These are phyloP conservation scores for Dioscorea zingiberensis DNA, from an alignment of 106 monocot species.

Conservation along the genomic window DNA sequence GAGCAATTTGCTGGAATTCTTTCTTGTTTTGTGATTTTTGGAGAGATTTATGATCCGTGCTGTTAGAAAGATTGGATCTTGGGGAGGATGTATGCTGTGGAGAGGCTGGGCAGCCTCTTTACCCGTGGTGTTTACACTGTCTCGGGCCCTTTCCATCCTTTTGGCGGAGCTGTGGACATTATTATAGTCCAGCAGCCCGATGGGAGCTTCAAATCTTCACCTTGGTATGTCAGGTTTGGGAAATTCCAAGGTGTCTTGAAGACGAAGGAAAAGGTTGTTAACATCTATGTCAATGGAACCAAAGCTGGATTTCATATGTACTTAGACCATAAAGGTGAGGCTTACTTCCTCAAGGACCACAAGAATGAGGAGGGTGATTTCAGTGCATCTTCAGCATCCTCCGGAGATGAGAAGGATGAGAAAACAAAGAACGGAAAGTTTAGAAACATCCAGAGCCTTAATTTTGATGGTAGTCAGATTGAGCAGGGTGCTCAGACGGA, in stretches of 20 bases:
- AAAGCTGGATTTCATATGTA: slow-evolving; percentile 78
- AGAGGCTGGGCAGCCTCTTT: slow-evolving; percentile 59
- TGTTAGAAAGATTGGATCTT: slow-evolving; percentile 8
- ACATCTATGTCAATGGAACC: slow-evolving; percentile 60
- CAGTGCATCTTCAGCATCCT: slow-evolving; percentile 36
- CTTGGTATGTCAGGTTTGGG: slow-evolving; percentile 86
- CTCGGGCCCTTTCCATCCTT: slow-evolving; percentile 85
- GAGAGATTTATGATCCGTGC: slow-evolving; percentile 18
- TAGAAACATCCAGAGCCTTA: slow-evolving; percentile 20
- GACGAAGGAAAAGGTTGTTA: slow-evolving; percentile 69
- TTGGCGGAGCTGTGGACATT: slow-evolving; percentile 87
- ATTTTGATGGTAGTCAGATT: slow-evolving; percentile 14
- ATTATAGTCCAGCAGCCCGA: slow-evolving; percentile 82
- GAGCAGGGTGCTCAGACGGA: slow-evolving; percentile 14
- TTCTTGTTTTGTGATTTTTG: too few relatives aligned
- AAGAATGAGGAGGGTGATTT: slow-evolving; percentile 24
- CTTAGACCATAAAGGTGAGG: slow-evolving; percentile 78
- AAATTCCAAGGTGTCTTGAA: slow-evolving; percentile 89
- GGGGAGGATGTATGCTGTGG: slow-evolving; percentile 65
- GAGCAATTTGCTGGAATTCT: too few relatives aligned
- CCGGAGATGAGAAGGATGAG: slow-evolving; percentile 55
- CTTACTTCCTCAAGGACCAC: slow-evolving; percentile 49
- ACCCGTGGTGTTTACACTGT: slow-evolving; percentile 61
- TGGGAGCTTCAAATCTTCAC: slow-evolving; percentile 85
- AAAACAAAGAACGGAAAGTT: not conserved